Base-by-base conservation (phyloP, 441 rosid genomes). In the Jatropha multifida region DNA sequence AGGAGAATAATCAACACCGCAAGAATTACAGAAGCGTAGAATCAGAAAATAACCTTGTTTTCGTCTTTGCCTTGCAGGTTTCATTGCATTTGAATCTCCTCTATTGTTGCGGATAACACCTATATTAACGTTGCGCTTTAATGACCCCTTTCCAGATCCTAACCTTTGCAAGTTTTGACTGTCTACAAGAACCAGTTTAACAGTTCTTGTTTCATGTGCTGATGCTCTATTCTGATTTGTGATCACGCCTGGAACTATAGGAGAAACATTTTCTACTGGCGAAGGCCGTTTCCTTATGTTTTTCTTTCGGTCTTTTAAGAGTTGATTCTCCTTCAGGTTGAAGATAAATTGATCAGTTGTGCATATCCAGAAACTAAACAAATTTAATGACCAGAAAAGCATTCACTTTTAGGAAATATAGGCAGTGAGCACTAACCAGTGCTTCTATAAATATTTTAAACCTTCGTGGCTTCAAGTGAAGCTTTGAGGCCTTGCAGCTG, bases 401-500 rank as follows among this genome's bases (percentile, higher is more conserved):
- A 69, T 15, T 38, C 49, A 78, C 42, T 44, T 62, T 66, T 69
- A 9, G 23, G n/a, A 68, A 68, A 78, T 42, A 69, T 38, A 67
- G 56, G 77, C 27, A 78, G 41, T 44, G 38, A 61, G 51, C 81
- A 89, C 99, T 89, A 75, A 96, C 99, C 98, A 96, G 86, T 73
- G 98, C 94, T 83, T 96, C 98, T 78, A 94, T 59, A 82, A 96
- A 96, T 79, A 92, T 83, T 87, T 96, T 96, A 79, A 92, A 94
- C 80, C 98, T 87, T 70, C 99, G 90, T 7, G 98, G 99, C 87
- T 92, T 96, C 77, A 94, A 80, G 82, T 96, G 99, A 86, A 96
- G 98, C 84, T 96, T 96, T 75, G 99, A 96, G 78, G 98, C 98
- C 87, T 92, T 94, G 84, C 97, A 96, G 82, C 97, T 96, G 82